phyloP scores from a whole-genome alignment of 805 yeast species.

The Candida nitratophila region DNA sequence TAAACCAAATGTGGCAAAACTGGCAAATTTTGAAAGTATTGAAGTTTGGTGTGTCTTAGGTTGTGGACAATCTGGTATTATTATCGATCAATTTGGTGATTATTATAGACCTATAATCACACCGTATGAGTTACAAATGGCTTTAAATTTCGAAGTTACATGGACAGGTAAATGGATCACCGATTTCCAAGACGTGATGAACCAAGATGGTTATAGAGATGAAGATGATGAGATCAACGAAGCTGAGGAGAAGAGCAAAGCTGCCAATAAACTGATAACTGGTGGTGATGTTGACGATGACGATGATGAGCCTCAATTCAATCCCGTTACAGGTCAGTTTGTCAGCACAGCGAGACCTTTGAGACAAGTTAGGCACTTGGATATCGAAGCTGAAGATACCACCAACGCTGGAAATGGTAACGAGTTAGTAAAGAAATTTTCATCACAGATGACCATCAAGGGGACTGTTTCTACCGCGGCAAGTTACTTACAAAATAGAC shows the following conservation, averaged over 20 bases:
- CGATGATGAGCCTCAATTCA: slow-evolving; percentile 65
- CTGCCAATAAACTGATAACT: slow-evolving; percentile 2
- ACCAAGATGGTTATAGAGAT: slow-evolving; percentile 26
- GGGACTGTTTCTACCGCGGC: slow-evolving; percentile 91
- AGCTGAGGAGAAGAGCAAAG: slow-evolving; percentile 7
- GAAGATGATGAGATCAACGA: slow-evolving; percentile 21
- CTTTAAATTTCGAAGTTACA: slow-evolving; percentile 63
- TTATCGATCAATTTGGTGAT: slow-evolving; percentile 70
- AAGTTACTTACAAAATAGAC: slow-evolving; percentile 54
- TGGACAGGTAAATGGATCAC: slow-evolving; percentile 96
- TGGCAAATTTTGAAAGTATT: slow-evolving; percentile 91
- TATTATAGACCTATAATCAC: slow-evolving; percentile 89
- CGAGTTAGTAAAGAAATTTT: slow-evolving; percentile 47
- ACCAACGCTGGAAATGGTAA: slow-evolving; percentile 14
- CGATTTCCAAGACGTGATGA: slow-evolving; percentile 55
- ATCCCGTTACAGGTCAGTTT: slow-evolving; percentile 79
- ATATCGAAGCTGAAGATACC: slow-evolving; percentile 36
- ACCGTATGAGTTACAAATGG: slow-evolving; percentile 83
- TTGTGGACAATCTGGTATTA: slow-evolving; percentile 89
- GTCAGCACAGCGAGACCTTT: slow-evolving; percentile 70
- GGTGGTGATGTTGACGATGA: slow-evolving; percentile 19
- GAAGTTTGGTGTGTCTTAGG: slow-evolving; percentile 95
- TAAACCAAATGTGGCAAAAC: slow-evolving; percentile 93
- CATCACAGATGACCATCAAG: slow-evolving; percentile 56
- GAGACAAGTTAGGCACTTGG: slow-evolving; percentile 56